A percentile compares a stretch with the other conserved stretches of the same genome.
Evolutionary conservation across 176 grass and related monocot genomes (phyloP).

Genomic region (Triticum timopheevii): DNA sequence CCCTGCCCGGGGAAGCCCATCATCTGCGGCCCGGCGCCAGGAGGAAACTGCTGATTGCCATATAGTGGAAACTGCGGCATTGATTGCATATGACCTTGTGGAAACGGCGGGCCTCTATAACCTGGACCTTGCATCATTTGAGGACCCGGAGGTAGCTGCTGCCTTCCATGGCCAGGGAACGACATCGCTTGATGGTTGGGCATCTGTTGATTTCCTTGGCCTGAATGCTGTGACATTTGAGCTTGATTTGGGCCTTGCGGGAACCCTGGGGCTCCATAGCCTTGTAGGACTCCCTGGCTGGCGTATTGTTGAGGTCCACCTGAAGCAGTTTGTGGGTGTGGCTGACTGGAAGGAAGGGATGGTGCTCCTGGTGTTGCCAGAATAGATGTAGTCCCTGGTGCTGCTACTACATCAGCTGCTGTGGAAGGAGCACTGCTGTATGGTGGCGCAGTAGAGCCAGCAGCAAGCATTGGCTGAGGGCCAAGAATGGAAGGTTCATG

Average conservation of each 20-base stretch:
- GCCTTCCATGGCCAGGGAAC: slow-evolving; percentile 45
- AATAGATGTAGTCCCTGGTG: slow-evolving; percentile 32
- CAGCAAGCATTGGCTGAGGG: slow-evolving; percentile 42
- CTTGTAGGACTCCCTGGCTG: slow-evolving; percentile 41
- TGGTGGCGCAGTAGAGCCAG: slow-evolving; percentile 9
- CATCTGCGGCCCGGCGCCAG: slow-evolving; percentile 38
- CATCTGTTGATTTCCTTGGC: slow-evolving; percentile 52
- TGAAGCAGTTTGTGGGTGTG: slow-evolving; percentile 19
- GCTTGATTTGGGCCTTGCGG: slow-evolving; percentile 31
- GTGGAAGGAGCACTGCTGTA: slow-evolving; percentile 9
- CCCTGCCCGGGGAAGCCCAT: slow-evolving; percentile 43
- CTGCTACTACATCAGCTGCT: slow-evolving; percentile 24
- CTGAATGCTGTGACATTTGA: slow-evolving; percentile 37
- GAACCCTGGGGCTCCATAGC: slow-evolving; percentile 42
- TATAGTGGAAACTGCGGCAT: slow-evolving; percentile 38
- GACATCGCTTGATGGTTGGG: slow-evolving; percentile 36
- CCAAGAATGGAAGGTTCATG: slow-evolving; percentile 75
- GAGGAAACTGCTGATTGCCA: slow-evolving; percentile 43
- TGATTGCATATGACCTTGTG: slow-evolving; percentile 24
- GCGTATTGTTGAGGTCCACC: slow-evolving; percentile 29
- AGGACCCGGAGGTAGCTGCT: slow-evolving; percentile 44
- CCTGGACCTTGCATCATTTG: slow-evolving; percentile 27
- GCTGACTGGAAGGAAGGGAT: slow-evolving; percentile 31
- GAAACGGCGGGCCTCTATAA: slow-evolving; percentile 20
- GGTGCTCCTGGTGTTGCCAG: slow-evolving; percentile 7